Base-by-base conservation (phyloP, 305 asterid species). In the Euphrasia arctica region DNA sequence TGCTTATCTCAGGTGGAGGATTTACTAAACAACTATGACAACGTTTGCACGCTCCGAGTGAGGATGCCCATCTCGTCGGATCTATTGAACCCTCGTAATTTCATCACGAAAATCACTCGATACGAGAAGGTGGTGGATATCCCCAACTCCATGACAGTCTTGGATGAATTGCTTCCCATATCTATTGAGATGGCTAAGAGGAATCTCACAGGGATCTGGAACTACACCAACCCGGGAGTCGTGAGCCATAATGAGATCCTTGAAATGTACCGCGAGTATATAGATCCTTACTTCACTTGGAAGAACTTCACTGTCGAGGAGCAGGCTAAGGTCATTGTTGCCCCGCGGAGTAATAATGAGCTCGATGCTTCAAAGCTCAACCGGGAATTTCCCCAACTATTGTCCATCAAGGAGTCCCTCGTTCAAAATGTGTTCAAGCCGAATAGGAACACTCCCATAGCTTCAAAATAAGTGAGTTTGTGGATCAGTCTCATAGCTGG, bases 191-290 rank as follows among this genome's bases (percentile, higher is more conserved):
- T 86, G 94, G 94, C 90, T 6, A 86, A 86, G 70, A 76, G 95
- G 67, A 83, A 86, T 64, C 82, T 86, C 58, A 86, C 95, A 1
- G 91, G 91, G 2, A 76, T 84, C 60, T 86, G 85, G 81, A 86
- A 86, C 85, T 86, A 80, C 84, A 86, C 95, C 1, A 86, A 86
- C 54, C 94, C 94, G 29, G 94, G 94, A 32, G 94, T 86, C 1
- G 88, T 86, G 42, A 86, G 94, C 78, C 94, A 86, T 34, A 86
- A 86, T 29, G 95, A 86, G 74, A 84, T 86, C 43, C 71, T 86
- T 65, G 85, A 86, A 67, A 86, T 86, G 95, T 86, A 84, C 60
- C 78, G 76, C 15, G 80, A 79, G 32, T 84, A 86, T 31, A 77
- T 86, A 0, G 87, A 86, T 50, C 88, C 95, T 0, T 70, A 31